Percentiles rank a stretch among this genome's conserved stretches.
phyloP scores from a whole-genome alignment of 2,329 filamentous ascomycete species.

The Talaromyces piceae region DNA sequence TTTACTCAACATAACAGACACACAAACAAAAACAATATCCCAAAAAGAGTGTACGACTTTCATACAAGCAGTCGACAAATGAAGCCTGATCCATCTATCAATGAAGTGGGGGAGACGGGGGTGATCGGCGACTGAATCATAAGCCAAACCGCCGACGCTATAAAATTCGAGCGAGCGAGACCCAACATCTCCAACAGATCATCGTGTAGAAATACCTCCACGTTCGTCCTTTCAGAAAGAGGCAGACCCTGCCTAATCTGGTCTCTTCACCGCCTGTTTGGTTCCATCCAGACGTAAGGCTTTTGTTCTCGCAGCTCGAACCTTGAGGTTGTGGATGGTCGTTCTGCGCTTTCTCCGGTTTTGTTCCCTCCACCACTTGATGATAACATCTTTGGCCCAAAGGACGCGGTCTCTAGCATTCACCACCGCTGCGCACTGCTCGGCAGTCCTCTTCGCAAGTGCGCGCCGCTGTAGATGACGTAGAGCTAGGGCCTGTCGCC shows the following conservation, averaged over 20 bases:
- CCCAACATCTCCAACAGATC: too few relatives aligned
- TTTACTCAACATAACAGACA: too few relatives aligned
- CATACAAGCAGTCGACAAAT: background rate
- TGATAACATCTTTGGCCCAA: slow-evolving; percentile 29
- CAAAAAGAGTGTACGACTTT: background rate
- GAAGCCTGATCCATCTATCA: too few relatives aligned
- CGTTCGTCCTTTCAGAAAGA: background rate
- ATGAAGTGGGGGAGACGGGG: too few relatives aligned
- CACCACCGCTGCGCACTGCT: slow-evolving; percentile 41
- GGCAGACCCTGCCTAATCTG: background rate
- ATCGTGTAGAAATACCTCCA: background rate
- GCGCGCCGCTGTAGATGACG: slow-evolving; percentile 16
- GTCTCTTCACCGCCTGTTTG: background rate
- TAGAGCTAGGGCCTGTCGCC: slow-evolving; percentile 29
- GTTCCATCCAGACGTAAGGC: background rate
- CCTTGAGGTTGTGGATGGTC: background rate
- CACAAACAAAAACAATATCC: background rate
- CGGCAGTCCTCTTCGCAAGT: slow-evolving; percentile 21
- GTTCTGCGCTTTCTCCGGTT: slow-evolving; percentile 14
- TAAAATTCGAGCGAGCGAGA: background rate
- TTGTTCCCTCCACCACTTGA: slow-evolving; percentile 26
- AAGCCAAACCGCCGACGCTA: background rate
- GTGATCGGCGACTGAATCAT: background rate
- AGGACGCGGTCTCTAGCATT: slow-evolving; percentile 36
- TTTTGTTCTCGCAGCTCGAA: background rate